Evolutionary conservation across 768 basidiomycete genomes (phyloP), one percentile per base, ranked within the genome.

Genomic region (Rhodocollybia butyracea): DNA sequence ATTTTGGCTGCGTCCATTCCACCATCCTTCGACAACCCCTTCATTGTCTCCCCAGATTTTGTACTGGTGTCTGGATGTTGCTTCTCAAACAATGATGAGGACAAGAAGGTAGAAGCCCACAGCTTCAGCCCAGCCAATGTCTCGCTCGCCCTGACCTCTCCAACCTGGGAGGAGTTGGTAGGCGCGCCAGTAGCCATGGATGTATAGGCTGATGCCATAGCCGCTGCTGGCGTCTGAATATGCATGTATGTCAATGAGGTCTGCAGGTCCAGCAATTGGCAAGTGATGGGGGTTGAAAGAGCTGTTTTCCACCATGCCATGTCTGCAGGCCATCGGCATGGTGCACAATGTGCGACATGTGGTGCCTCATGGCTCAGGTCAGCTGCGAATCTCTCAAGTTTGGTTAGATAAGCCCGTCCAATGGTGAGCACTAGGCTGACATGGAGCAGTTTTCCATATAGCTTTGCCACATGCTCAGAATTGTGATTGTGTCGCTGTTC

Each of bases 71-170:
- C 42, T n/a, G 7, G n/a, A 7, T 30, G 6, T 13, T 7, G 32
- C 24, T 29, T 34, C 7, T 32, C 19, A 8, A 52, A 62, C 22
- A 50, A 68, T 46, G 6, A 64, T 42, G 1, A 7, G 40, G 21
- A 71, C 55, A 31, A 79, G 73, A n/a, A 79, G 59, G 24, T 77
- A 66, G 50, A 82, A 74, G 0, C 73, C 63, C 51, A 81, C 81
- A 51, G 79, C 73, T 1, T 68, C 30, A n/a, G n/a, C n/a, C n/a
- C n/a, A n/a, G n/a, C n/a, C n/a, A n/a, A n/a, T n/a, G 0, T 80
- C 73, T 0, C 67, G 29, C 0, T 63, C 43, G n/a, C 64, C 59
- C 0, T 47, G 24, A 19, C 24, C 42, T 13, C 65, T 46, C 75
- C 74, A 77, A 0, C 64, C 66, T 1, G 63, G 65, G 2, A 61